Base-by-base conservation (phyloP, 192 early-diverging fungal species). In the Podila minutissima region DNA sequence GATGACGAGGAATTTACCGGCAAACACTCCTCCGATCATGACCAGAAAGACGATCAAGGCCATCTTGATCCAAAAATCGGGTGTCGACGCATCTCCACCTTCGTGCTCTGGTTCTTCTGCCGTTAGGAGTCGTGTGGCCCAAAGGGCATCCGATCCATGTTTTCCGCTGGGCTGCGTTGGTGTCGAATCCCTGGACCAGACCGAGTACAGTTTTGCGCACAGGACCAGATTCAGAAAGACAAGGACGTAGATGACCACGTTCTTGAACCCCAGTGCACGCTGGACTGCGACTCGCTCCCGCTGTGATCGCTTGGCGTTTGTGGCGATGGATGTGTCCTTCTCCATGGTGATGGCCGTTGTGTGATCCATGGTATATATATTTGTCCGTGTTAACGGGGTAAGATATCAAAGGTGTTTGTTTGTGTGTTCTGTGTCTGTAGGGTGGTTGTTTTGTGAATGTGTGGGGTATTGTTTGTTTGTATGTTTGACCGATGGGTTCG, bases 1-100 rank as follows among this genome's bases (percentile, higher is more conserved):
- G 11, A 64, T 41, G 20, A 38, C 6, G n/a, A 29, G 8, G 41
- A 50, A 60, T 76, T 76, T 85, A 82, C 92, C 95, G 8, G 94
- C 94, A 75, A 95, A 88, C 50, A 95, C 82, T 6, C 94, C 95
- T 50, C 95, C 95, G n/a, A 92, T 62, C 26, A 96, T 73, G 2
- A 96, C 95, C n/a, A 96, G 83, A 20, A 86, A 69, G 9, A 86
- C 64, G 57, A 93, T 91, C 5, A 85, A 59, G 10, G 63, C 66
- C 50, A 93, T 66, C 49, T 82, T 84, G 24, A 86, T 46, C 49
- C 75, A 84, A 66, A 86, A 89, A 38, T 86, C 83, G 29, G 82
- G 61, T 15, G 82, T 72, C 11, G 53, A 67, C 0, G 65, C 51
- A 46, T 72, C 73, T 28, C 60, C 73, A 15, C 64, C 72, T 31